Conservation (phyloP, 768 basidiomycete genomes). For the Melanogaster broomeanus region DNA sequence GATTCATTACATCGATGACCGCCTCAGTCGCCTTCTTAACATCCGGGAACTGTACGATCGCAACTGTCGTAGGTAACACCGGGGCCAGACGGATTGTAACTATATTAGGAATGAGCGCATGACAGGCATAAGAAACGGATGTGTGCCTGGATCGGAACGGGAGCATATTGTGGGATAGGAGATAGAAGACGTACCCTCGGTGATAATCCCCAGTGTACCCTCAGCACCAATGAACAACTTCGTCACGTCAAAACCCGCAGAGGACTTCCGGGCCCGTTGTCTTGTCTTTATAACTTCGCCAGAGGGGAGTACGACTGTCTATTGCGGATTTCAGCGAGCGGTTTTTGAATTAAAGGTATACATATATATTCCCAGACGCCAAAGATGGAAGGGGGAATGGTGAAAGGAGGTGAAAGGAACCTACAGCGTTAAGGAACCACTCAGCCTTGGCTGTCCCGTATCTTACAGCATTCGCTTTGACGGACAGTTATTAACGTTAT, state of each 20-base stretch:
- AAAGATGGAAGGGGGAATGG: background rate
- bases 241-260: slow-evolving; percentile 84
- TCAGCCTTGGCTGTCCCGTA: slow-evolving; percentile 90
- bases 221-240: slow-evolving; percentile 87
- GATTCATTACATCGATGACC: slow-evolving; percentile 68
- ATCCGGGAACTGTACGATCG: slow-evolving; percentile 78
- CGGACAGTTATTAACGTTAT: slow-evolving; percentile 14
- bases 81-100: slow-evolving; percentile 84
- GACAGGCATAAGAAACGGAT: background rate
- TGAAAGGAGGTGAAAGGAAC: slow-evolving; percentile 16
- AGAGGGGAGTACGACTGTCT: slow-evolving; percentile 88
- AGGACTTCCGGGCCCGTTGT: slow-evolving; percentile 74
- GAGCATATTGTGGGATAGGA: background rate
- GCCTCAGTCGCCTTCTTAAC: slow-evolving; percentile 76
- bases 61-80: slow-evolving; percentile 78
- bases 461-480: slow-evolving; percentile 71
- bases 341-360: background rate
- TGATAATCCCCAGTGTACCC: slow-evolving; percentile 84
- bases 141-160: background rate
- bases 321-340: slow-evolving; percentile 1
- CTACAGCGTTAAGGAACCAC: slow-evolving; percentile 85
- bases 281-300: slow-evolving; percentile 93
- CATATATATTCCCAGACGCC: background rate
- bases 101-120: slow-evolving; percentile 22
- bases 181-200: slow-evolving; percentile 56